Conservation (phyloP, 495 filamentous ascomycete genomes). For the Sporormia fimetaria region DNA sequence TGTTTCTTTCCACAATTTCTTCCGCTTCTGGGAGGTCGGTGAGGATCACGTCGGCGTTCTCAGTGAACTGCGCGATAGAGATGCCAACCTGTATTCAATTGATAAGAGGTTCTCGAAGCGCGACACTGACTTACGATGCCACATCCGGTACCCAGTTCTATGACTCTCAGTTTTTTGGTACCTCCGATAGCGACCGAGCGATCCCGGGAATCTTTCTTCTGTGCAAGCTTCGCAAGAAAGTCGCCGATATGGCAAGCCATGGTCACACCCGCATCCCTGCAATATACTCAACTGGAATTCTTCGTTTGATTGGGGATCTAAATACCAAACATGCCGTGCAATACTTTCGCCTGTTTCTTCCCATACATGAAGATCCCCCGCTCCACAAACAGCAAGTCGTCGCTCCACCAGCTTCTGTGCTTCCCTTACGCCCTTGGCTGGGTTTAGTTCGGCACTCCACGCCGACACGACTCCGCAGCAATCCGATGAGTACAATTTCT, state of each 20-base stretch:
- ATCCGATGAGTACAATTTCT: conserved; percentile 23
- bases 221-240: conserved; percentile 12
- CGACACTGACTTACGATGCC: conserved; percentile 15
- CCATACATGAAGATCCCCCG: conserved; percentile 43
- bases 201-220: neutral
- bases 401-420: conserved; percentile 45
- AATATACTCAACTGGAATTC: neutral
- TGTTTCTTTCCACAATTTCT: conserved; percentile 48
- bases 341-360: conserved; percentile 95
- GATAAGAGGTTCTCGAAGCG: neutral
- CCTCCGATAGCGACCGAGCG: conserved; percentile 14
- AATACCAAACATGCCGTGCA: conserved; percentile 86
- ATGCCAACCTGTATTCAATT: conserved; percentile 58
- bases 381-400: conserved; percentile 32
- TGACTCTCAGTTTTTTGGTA: conserved; percentile 20
- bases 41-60: conserved; percentile 49
- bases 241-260: conserved; percentile 38
- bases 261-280: conserved; percentile 59
- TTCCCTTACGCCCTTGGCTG: conserved; percentile 27
- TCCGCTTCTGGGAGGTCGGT: conserved; percentile 76
- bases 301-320: neutral
- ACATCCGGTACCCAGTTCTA: conserved; percentile 24
- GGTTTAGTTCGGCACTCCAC: conserved; percentile 43
- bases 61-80: conserved; percentile 50
- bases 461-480: conserved; percentile 42